phyloP scores from a whole-genome alignment of 176 grass and related monocot species.

The Neostapfia colusana region DNA sequence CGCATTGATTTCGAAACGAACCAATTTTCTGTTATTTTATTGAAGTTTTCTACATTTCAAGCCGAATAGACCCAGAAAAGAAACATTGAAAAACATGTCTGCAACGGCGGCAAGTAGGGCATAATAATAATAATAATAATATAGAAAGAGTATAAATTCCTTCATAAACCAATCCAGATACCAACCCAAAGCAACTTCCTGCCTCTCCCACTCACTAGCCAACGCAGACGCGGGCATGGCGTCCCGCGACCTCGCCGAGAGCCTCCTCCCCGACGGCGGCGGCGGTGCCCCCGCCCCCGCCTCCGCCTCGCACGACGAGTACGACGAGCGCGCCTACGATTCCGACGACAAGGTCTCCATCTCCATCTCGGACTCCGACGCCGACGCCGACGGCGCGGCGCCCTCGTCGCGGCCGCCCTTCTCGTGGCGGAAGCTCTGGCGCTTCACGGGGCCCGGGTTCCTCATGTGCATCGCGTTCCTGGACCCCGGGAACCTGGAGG shows the following conservation, averaged over 20 bases:
- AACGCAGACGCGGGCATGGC: constrained; percentile 50
- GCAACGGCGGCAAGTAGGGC: too few relatives aligned
- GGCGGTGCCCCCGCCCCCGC: not conserved
- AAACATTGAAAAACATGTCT: not conserved
- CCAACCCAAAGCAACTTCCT: not conserved
- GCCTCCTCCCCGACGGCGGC: constrained; percentile 39
- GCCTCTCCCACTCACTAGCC: not conserved
- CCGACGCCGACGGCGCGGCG: constrained; percentile 15
- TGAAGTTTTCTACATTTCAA: not conserved
- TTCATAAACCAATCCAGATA: not conserved
- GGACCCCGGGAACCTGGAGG: constrained; percentile 88
- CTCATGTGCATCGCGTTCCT: constrained; percentile 98
- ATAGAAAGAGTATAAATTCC: constrained; percentile 22
- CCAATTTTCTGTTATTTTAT: too few relatives aligned
- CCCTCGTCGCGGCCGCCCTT: constrained; percentile 54
- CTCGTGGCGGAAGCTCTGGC: constrained; percentile 93
- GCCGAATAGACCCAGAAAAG: not conserved
- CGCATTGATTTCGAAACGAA: too few relatives aligned
- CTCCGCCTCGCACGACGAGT: constrained; percentile 35
- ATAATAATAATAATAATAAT: too few relatives aligned
- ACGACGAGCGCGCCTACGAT: constrained; percentile 79
- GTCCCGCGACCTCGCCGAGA: constrained; percentile 52
- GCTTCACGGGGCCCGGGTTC: constrained; percentile 78
- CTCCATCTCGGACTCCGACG: constrained; percentile 51
- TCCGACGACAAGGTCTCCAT: constrained; percentile 83